Base-by-base conservation (phyloP, 2,329 filamentous ascomycete species). In the Aspergillus pseudoviridinutans region DNA sequence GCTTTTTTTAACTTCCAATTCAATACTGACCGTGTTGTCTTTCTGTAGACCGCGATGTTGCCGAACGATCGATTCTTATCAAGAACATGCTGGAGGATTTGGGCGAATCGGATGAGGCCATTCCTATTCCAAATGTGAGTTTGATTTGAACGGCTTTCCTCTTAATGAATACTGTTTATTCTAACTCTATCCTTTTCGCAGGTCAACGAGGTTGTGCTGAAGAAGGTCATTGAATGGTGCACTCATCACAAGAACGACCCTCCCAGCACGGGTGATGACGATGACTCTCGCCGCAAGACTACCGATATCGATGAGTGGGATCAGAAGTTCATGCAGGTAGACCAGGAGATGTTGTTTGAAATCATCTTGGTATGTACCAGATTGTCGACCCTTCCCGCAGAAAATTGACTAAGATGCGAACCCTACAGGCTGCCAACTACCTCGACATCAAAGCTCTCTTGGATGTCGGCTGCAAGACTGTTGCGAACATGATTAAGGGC, bases 401-500 rank as follows among this genome's bases (percentile, higher is more conserved):
- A 14, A 12, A 27, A 25, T 25, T 32, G 47, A 46, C 57, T 61
- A 55, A 58, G 22, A 35, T 6, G 29, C 22, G 24, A 41, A 51
- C 44, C 9, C 25, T 53, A 55, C 65, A 94, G 90, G 94, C 94
- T 3, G 91, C 93, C 69, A 99, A 99, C 83, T 99, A 97, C 76
- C 88, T 99, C 59, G 94, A 99, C 67, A 99, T 99, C 82, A 99
- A 97, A 84, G 89, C 92, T 1, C 89, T 99, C 1, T 88, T 99
- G 28, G 94, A 99, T 64, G 93, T 97, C 59, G 94, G 94, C 61
- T 99, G 94, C 86, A 99, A 99, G 86, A 99, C 94, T 0, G 94
- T 99, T 17, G 94, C 94, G 61, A 99, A 99, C 80, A 99, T 99
- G 94, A 99, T 99, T 83, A 99, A 99, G 89, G 94, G 94, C 80